Base-by-base conservation (phyloP, 768 basidiomycete species). In the Galerina sulciceps region DNA sequence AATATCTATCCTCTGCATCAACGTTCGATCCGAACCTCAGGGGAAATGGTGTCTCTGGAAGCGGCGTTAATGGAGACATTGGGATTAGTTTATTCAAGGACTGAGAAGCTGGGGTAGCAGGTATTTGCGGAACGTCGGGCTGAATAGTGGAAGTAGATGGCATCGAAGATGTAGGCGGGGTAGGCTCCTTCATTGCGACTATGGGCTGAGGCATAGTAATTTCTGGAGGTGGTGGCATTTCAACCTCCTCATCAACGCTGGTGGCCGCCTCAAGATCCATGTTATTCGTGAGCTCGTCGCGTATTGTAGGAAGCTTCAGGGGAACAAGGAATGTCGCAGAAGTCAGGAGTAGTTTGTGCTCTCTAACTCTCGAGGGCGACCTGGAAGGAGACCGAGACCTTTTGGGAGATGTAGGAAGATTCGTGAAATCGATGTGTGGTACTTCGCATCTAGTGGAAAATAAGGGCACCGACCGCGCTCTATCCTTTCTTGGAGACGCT, bases 401-500 rank as follows among this genome's bases (percentile, higher is more conserved):
- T 50, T 72, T 74, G 4, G 80, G 79, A 31, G 79, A 80, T 4
- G 69, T 60, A 10, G 79, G 78, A 9, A 74, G 76, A 50, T 79
- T 79, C 52, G 73, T 72, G 51, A 82, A 72, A 66, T 83, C 80
- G 41, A 82, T 73, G 34, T 71, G 76, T 17, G 74, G 70, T 13
- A 74, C 55, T 14, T 71, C 59, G 10, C 62, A 57, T 26, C 66
- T 65, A 10, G 72, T 58, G 35, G 74, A 67, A 51, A 80, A 79
- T 35, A 80, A 56, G 14, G 81, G 81, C 2, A 83, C 79, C 35
- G 81, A 82, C 45, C 73, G 77, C 4, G 82, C 80, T 57, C 82
- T 75, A 45, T 66, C 68, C 44, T 52, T 55, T 60, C 72, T 76
- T 36, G 64, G 57, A 10, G 71, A 63, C 35, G 55, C 50, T 20